Percentiles rank a stretch among this genome's conserved stretches.
phyloP scores from a whole-genome alignment of 768 basidiomycete genomes.

The Rhodotorula graminis region DNA sequence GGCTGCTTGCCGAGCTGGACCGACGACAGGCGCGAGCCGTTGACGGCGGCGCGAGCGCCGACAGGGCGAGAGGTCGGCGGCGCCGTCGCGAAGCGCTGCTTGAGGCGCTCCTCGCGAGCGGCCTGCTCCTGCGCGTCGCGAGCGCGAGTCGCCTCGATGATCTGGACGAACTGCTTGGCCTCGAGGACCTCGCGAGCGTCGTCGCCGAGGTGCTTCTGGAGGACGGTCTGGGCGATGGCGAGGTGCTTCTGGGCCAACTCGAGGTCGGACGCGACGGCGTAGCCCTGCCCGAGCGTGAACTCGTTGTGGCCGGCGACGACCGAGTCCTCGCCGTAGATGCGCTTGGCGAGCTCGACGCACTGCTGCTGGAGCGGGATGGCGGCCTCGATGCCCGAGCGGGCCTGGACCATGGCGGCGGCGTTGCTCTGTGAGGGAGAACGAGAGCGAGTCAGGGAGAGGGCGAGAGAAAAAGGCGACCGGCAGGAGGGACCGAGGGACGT shows the following conservation, averaged over 20 bases:
- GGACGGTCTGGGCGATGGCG: conserved; percentile 45
- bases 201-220: conserved; percentile 45
- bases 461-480: no score
- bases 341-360: conserved; percentile 42
- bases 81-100: conserved; percentile 23
- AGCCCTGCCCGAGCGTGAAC: conserved; percentile 48
- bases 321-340: conserved; percentile 47
- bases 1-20: conserved; percentile 34
- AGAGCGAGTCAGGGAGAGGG: neutral
- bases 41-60: conserved; percentile 12
- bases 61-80: conserved; percentile 8
- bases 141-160: conserved; percentile 45
- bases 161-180: conserved; percentile 46
- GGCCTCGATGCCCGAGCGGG: conserved; percentile 38
- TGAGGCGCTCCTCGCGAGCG: conserved; percentile 40
- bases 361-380: conserved; percentile 46
- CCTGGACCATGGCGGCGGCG: conserved; percentile 47
- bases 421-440: conserved; percentile 41
- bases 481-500: conserved; percentile 21
- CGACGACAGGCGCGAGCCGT: neutral
- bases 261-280: conserved; percentile 48
- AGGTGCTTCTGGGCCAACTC: conserved; percentile 44
- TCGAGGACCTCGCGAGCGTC: conserved; percentile 47
- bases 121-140: conserved; percentile 44
- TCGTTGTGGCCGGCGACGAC: conserved; percentile 47